phyloP scores from a whole-genome alignment of 352 stramenopile species.

The Phytophthora cactorum region DNA sequence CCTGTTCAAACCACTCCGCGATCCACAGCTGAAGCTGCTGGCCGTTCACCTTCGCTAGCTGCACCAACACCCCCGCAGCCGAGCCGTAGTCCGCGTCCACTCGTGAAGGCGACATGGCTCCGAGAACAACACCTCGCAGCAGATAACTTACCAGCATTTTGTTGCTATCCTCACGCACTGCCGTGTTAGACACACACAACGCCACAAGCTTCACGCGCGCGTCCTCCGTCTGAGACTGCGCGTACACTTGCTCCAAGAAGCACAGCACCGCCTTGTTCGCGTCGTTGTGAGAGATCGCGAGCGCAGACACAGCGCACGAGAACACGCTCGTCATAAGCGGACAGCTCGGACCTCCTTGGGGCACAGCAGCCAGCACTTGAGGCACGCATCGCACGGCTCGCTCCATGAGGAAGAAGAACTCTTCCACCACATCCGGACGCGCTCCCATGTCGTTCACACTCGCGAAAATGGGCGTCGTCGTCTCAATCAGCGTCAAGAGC shows the following conservation, averaged over 20 bases:
- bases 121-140: constrained; percentile 69
- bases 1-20: constrained; percentile 68
- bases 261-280: constrained; percentile 94
- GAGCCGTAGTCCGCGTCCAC: constrained; percentile 87
- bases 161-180: constrained; percentile 26
- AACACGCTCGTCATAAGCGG: constrained; percentile 84
- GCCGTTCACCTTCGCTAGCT: constrained; percentile 73
- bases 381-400: constrained; percentile 89
- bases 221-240: constrained; percentile 25
- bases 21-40: constrained; percentile 62
- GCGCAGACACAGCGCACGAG: constrained; percentile 83
- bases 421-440: constrained; percentile 95
- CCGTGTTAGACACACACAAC: constrained; percentile 27
- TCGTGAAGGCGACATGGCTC: constrained; percentile 57
- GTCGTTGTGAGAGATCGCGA: constrained; percentile 94
- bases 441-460: constrained; percentile 56
- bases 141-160: constrained; percentile 71
- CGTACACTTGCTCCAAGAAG: constrained; percentile 86
- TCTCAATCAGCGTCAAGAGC: constrained; percentile 68
- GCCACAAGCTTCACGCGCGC: constrained; percentile 27
- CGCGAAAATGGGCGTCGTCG: constrained; percentile 89
- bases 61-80: constrained; percentile 71
- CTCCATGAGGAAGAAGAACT: constrained; percentile 96
- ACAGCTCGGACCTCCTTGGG: constrained; percentile 1
- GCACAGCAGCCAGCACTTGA: constrained; percentile 59